Conservation (phyloP, 2,329 filamentous ascomycete species). For the Chlorencoelia australis region DNA sequence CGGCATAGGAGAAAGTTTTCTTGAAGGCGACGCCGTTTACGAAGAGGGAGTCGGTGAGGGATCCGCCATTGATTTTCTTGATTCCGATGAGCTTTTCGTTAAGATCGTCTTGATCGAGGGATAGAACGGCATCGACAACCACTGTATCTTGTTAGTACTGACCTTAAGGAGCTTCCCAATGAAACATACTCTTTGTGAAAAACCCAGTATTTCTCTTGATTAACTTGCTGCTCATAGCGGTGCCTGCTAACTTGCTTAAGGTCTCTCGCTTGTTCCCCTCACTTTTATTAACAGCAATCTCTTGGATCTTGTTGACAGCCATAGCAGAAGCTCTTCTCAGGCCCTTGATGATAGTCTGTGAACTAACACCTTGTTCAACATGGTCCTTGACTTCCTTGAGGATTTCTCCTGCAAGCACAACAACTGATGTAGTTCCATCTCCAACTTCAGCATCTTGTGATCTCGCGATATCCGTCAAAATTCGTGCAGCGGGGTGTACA, state of each 20-base stretch:
- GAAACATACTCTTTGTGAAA: slow-evolving; percentile 81
- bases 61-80: slow-evolving; percentile 96
- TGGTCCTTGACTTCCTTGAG: slow-evolving; percentile 93
- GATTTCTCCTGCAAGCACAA: slow-evolving; percentile 94
- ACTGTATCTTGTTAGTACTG: slow-evolving; percentile 43
- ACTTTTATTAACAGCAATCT: slow-evolving; percentile 80
- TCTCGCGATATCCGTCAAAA: slow-evolving; percentile 95
- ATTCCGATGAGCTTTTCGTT: slow-evolving; percentile 97
- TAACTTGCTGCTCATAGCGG: slow-evolving; percentile 98
- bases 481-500: slow-evolving; percentile 91
- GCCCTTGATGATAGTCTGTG: slow-evolving; percentile 95
- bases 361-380: slow-evolving; percentile 93
- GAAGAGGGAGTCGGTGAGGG: slow-evolving; percentile 90
- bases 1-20: slow-evolving; percentile 98
- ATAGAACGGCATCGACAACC: slow-evolving; percentile 94
- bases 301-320: slow-evolving; percentile 98
- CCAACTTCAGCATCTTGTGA: slow-evolving; percentile 99
- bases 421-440: slow-evolving; percentile 94
- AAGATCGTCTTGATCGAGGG: slow-evolving; percentile 90
- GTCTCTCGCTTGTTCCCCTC: slow-evolving; percentile 82
- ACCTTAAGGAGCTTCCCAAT: not conserved
- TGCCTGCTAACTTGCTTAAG: slow-evolving; percentile 78
- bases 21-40: slow-evolving; percentile 98
- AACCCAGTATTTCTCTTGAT: slow-evolving; percentile 96
- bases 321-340: slow-evolving; percentile 77